Base-by-base conservation (phyloP, 2,329 filamentous ascomycete genomes). In the Phialophora verrucosa region DNA sequence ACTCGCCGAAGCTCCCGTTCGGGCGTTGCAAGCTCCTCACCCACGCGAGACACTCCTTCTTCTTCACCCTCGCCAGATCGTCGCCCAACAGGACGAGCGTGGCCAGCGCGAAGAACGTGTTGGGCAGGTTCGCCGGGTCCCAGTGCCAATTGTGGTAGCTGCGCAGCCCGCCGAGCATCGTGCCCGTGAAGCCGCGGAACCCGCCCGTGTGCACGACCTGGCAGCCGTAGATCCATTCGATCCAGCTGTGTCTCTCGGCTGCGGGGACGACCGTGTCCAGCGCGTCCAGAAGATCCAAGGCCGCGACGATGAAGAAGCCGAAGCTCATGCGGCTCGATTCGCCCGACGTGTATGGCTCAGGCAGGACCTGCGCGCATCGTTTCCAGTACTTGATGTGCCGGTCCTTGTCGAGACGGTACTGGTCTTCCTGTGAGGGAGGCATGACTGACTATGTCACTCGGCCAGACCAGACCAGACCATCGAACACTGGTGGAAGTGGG, bases 1-100 rank as follows among this genome's bases (percentile, higher is more conserved):
- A 86, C 78, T 99, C 93, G 0, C 93, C 95, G 76, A 99, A 98
- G 73, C 93, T 96, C 1, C 95, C 95, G 76, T 98, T 91, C 0
- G 81, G 78, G 29, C 93, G 86, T 81, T 99, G 95, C 77, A 98
- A 79, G 59, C 78, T 84, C 63, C 81, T 84, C 70, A 99, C 79
- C 93, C 94, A 97, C 49, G 78, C 74, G 71, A 98, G 77, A 67
- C 91, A 90, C 66, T 86, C 85, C 49, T 74, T 81, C 64, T 91
- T 85, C 68, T 89, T 84, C 7, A 99, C 89, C 1, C 88, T 84
- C 3, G 81, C 79, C 71, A 92, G 73, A 73, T 88, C 84, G 74
- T 90, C 87, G 3, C 84, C 83, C n/a, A 91, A 77, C 5, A 88
- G 82, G 1, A 90, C 84, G 29, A 99, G 81, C 8, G 90, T 84